phyloP scores from a whole-genome alignment of 2,329 filamentous ascomycete species.

The Diaporthe batatas region DNA sequence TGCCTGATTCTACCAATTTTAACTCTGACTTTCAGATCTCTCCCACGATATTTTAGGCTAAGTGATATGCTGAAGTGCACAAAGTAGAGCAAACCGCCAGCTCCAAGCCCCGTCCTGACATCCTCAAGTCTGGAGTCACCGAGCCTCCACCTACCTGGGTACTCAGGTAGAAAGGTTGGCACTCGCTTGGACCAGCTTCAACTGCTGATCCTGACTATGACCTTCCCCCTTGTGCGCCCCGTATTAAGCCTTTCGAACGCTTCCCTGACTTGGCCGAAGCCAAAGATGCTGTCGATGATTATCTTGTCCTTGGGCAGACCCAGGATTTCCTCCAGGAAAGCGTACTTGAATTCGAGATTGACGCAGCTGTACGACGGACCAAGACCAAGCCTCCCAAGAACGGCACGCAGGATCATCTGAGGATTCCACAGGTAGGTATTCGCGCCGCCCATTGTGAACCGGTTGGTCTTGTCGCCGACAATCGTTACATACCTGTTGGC shows the following conservation, averaged over 20 bases:
- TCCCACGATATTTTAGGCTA: not conserved
- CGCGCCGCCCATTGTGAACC: constrained; percentile 36
- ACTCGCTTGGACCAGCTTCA: not conserved
- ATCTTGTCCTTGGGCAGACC: constrained; percentile 21
- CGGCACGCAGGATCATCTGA: constrained; percentile 34
- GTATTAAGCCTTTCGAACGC: constrained; percentile 23
- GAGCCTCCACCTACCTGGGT: too few relatives aligned
- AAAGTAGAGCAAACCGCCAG: not conserved
- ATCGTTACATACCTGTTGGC: constrained; percentile 44
- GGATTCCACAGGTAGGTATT: constrained; percentile 34
- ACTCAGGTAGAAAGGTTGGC: not conserved
- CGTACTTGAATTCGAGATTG: constrained; percentile 26
- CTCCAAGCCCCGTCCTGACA: not conserved
- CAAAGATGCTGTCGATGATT: constrained; percentile 29
- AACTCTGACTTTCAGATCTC: not conserved
- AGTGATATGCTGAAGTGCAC: not conserved
- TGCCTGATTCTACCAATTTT: not conserved
- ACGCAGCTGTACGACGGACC: constrained; percentile 33
- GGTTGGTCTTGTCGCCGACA: constrained; percentile 44
- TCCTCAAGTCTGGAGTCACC: too few relatives aligned
- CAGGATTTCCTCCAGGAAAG: constrained; percentile 20
- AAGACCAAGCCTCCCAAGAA: constrained; percentile 29
- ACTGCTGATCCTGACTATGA: not conserved
- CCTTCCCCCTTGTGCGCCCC: constrained; percentile 16
- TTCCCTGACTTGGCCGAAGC: constrained; percentile 14